These are phyloP conservation scores for Geotrichum candidum DNA, from an alignment of 1,139 yeast genomes.

Conservation along the genomic window DNA sequence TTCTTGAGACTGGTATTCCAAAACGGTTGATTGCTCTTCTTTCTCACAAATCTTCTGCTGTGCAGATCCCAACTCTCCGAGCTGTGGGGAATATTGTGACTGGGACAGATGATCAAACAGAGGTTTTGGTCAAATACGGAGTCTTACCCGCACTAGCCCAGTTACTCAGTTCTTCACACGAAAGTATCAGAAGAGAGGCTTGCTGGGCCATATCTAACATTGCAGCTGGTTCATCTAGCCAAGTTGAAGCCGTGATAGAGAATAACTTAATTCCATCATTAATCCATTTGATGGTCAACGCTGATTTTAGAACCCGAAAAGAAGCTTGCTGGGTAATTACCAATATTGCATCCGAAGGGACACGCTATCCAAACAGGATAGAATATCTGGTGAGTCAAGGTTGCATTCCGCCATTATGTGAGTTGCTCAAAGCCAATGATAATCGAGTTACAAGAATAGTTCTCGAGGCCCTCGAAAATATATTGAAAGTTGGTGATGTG, in stretches of 20 bases:
- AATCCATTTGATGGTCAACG: conserved; percentile 68
- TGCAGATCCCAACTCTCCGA: conserved; percentile 98
- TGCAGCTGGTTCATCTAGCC: conserved; percentile 94
- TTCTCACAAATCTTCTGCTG: conserved; percentile 74
- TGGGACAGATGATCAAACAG: conserved; percentile 93
- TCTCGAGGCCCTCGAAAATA: conserved; percentile 88
- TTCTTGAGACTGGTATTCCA: conserved; percentile 93
- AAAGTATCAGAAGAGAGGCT: conserved; percentile 90
- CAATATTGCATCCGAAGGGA: conserved; percentile 96
- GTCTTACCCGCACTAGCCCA: conserved; percentile 84
- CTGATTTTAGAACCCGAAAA: conserved; percentile 92
- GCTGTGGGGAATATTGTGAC: conserved; percentile 98
- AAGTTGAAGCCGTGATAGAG: conserved; percentile 94
- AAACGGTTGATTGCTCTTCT: conserved; percentile 86
- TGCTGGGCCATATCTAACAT: conserved; percentile 98
- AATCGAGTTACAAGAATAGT: conserved; percentile 91
- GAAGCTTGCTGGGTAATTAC: conserved; percentile 99
- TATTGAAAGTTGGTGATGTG: conserved; percentile 87
- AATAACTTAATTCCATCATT: conserved; percentile 91
- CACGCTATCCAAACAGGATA: conserved; percentile 79
- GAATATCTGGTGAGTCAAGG: conserved; percentile 90
- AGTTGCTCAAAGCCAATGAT: conserved; percentile 79
- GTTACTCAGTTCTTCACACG: conserved; percentile 77
- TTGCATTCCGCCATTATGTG: conserved; percentile 95
- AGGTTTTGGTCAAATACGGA: conserved; percentile 87